These are phyloP conservation scores for Fragaria ananassa DNA, from an alignment of 306 rosid species.

Conservation along the genomic window DNA sequence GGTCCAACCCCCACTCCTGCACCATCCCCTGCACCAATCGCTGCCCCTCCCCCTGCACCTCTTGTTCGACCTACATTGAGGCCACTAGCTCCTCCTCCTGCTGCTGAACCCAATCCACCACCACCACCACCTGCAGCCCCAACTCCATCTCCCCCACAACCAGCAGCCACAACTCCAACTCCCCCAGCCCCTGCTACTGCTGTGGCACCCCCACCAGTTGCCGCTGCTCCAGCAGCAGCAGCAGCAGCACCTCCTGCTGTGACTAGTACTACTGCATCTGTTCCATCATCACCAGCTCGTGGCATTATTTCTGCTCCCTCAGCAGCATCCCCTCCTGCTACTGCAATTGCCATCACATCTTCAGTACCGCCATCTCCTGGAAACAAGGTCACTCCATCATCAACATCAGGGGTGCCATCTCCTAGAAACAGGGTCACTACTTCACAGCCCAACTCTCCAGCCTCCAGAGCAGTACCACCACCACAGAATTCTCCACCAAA, in stretches of 20 bases:
- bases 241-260: constrained; percentile 13
- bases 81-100: background rate
- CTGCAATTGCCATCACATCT: no score
- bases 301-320: constrained; percentile 10
- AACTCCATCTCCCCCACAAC: background rate
- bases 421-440: background rate
- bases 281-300: constrained; percentile 7
- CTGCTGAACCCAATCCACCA: background rate
- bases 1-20: constrained; percentile 1
- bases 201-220: background rate
- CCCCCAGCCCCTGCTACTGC: no score
- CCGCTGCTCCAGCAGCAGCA: background rate
- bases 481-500: constrained; percentile 21
- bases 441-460: no score
- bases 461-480: background rate
- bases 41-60: background rate
- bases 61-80: background rate
- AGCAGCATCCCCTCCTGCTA: no score
- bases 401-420: background rate
- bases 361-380: no score
- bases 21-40: background rate
- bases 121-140: constrained; percentile 2
- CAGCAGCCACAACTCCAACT: constrained; percentile 2
- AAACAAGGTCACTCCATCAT: no score
- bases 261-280: background rate